These are phyloP conservation scores for Acer campestre DNA, from an alignment of 345 rosid genomes.

Conservation along the genomic window DNA sequence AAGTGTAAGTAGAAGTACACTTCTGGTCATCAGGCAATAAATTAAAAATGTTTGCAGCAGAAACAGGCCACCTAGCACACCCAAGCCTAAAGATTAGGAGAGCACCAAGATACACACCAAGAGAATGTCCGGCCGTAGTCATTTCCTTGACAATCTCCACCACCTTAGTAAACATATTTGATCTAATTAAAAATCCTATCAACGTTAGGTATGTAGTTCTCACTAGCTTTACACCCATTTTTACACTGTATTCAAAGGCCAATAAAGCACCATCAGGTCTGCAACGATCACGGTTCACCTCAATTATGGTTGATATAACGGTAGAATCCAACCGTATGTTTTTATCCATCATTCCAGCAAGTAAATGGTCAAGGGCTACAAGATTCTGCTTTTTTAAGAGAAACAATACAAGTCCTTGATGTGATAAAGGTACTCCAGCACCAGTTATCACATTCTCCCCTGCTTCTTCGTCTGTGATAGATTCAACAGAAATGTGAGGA, in stretches of 20 bases:
- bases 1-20: slow-evolving; percentile 69
- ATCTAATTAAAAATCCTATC: slow-evolving; percentile 57
- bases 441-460: slow-evolving; percentile 16
- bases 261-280: slow-evolving; percentile 60
- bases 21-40: slow-evolving; percentile 61
- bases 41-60: slow-evolving; percentile 62
- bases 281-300: slow-evolving; percentile 39
- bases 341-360: slow-evolving; percentile 42
- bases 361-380: slow-evolving; percentile 54
- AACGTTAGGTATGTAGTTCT: slow-evolving; percentile 60
- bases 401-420: slow-evolving; percentile 44
- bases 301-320: slow-evolving; percentile 52
- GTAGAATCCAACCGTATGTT: slow-evolving; percentile 42
- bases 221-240: slow-evolving; percentile 50
- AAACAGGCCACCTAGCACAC: slow-evolving; percentile 65
- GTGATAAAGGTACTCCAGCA: slow-evolving; percentile 36
- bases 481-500: slow-evolving; percentile 59
- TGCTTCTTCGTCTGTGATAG: slow-evolving; percentile 17
- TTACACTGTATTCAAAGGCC: slow-evolving; percentile 62
- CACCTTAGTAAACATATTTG: slow-evolving; percentile 39
- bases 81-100: slow-evolving; percentile 71
- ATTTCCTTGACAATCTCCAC: slow-evolving; percentile 53
- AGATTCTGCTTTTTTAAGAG: slow-evolving; percentile 73
- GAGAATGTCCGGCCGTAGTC: slow-evolving; percentile 56
- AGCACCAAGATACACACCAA: slow-evolving; percentile 61